Evolutionary conservation across 495 filamentous ascomycete genomes (phyloP), one percentile per base, ranked within the genome.

Genomic region (Penicillium bialowiezense): DNA sequence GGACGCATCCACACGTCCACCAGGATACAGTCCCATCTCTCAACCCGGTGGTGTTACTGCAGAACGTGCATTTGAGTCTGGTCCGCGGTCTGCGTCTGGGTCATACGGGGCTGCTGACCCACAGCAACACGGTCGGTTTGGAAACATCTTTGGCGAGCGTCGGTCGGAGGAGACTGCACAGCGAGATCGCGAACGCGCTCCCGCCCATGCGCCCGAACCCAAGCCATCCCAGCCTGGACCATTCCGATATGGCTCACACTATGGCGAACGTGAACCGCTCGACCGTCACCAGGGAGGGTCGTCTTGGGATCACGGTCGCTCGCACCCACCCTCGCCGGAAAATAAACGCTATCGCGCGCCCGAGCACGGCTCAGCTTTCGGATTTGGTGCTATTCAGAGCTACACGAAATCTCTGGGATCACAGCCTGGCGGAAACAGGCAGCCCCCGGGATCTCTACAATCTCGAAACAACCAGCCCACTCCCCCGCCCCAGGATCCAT

Each of bases 351-450:
- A 73, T 31, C 59, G 62, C 5, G 64, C 59, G 1, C 52, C 68
- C 3, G 71, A 73, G 19, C 32, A 62, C 1, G 56, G 51, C 7
- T 44, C 69, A 2, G 55, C 58, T 3, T 76, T 74, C 51, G 72
- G 71, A 4, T 74, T 74, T 39, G 72, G 72, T 8, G 71, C 71
- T 10, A 74, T 74, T 41, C 72, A 76, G 44, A 76, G 59, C 48
- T 76, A 76, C 53, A 73, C 72, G 10, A 76, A 76, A 52, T 72
- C 72, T 3, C 46, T 76, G 12, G 71, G 71, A 0, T 74, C 72
- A 13, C 72, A 76, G 38, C 48, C 69, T 17, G 68, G 67, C 17
- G 65, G 65, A 10, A 49, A 62, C 35, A 61, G 71, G 26, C 68
- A 64, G 31, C 46, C 61, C 3, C 46, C 62, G 7, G 37, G 64